Conservation (phyloP, 163 green algal species). For the Smithsoniella earleae region DNA sequence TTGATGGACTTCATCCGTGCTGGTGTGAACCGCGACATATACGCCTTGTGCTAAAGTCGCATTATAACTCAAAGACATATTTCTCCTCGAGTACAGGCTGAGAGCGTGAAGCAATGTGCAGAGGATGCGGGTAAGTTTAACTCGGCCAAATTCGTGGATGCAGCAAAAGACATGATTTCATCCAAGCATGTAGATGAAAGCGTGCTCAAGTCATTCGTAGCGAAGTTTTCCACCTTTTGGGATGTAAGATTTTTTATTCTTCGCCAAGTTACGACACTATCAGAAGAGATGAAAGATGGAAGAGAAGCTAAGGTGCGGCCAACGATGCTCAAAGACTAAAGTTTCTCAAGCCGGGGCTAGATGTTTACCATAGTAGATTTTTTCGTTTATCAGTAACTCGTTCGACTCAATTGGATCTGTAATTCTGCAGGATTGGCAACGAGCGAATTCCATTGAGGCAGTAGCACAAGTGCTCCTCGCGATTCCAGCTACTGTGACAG, state of each 20-base stretch:
- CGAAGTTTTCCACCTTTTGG: neutral
- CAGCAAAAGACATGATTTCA: slow-evolving; percentile 2
- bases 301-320: neutral
- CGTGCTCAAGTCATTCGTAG: neutral
- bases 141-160: neutral
- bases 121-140: slow-evolving; percentile 7
- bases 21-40: too few relatives aligned
- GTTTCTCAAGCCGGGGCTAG: too few relatives aligned
- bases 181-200: neutral
- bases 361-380: neutral
- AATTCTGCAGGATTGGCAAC: slow-evolving; percentile 4
- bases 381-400: neutral
- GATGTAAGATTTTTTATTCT: slow-evolving; percentile 6
- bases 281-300: neutral
- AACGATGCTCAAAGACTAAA: neutral
- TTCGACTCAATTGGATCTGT: neutral
- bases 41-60: too few relatives aligned
- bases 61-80: too few relatives aligned
- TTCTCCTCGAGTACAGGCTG: too few relatives aligned
- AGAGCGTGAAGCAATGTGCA: neutral
- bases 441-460: neutral
- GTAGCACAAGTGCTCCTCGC: neutral
- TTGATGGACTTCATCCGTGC: neutral
- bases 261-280: neutral
- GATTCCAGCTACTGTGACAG: neutral